phyloP scores from a whole-genome alignment of 352 stramenopile genomes.

The Globisporangium spiculum region DNA sequence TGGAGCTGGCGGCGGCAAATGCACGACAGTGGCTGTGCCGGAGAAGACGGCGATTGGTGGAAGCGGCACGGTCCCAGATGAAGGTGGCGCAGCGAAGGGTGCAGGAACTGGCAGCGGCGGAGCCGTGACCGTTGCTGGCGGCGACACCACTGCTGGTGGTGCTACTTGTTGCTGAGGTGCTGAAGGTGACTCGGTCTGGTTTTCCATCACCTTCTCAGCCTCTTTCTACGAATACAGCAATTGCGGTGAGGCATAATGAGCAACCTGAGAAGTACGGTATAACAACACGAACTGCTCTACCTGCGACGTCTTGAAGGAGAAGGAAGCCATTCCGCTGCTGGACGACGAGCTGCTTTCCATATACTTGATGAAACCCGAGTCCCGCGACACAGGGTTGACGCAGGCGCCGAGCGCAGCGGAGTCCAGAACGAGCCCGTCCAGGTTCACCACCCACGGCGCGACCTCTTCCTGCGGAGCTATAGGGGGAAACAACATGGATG shows the following conservation, averaged over 20 bases:
- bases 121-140: not conserved
- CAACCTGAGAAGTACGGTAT: not conserved
- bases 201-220: conserved; percentile 17
- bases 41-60: conserved; percentile 23
- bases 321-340: conserved; percentile 47
- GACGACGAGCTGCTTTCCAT: conserved; percentile 28
- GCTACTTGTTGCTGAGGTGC: conserved; percentile 11
- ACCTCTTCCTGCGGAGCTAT: conserved; percentile 43
- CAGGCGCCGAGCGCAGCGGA: conserved; percentile 38
- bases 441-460: conserved; percentile 45
- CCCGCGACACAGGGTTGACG: conserved; percentile 57
- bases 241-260: not conserved
- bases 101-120: not conserved
- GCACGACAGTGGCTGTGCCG: conserved; percentile 1
- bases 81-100: not conserved
- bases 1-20: conserved; percentile 10
- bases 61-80: conserved; percentile 8
- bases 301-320: conserved; percentile 67
- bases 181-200: conserved; percentile 6
- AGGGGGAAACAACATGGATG: not conserved
- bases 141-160: conserved; percentile 5
- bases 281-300: not conserved
- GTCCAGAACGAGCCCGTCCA: conserved; percentile 39
- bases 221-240: conserved; percentile 18
- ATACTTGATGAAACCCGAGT: conserved; percentile 61